These are phyloP conservation scores for Epichloe sylvatica DNA, from an alignment of 2,329 filamentous ascomycete species.

Conservation along the genomic window DNA sequence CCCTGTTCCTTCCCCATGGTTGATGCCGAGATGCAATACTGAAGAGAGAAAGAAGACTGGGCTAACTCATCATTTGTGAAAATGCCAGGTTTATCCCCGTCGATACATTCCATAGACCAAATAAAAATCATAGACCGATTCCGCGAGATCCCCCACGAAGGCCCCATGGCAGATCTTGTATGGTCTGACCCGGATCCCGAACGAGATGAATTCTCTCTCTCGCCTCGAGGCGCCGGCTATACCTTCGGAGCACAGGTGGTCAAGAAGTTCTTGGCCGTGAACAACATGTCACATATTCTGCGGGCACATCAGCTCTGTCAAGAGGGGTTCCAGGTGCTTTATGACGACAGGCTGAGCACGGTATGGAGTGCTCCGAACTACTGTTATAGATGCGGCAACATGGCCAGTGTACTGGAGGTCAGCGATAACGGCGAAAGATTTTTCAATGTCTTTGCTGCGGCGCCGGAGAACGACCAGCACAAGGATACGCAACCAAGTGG, in stretches of 20 bases:
- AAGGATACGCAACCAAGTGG: constrained; percentile 68
- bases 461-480: constrained; percentile 85
- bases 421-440: constrained; percentile 84
- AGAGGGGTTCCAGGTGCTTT: constrained; percentile 93
- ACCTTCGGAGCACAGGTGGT: constrained; percentile 97
- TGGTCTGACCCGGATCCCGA: constrained; percentile 99
- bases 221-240: constrained; percentile 85
- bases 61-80: too few relatives aligned
- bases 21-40: too few relatives aligned
- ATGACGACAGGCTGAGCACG: constrained; percentile 85
- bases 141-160: constrained; percentile 90
- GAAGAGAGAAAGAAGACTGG: neutral
- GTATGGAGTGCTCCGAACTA: constrained; percentile 98
- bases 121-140: constrained; percentile 99
- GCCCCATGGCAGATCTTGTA: constrained; percentile 97
- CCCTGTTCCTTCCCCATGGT: neutral
- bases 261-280: constrained; percentile 94
- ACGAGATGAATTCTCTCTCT: constrained; percentile 89
- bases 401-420: constrained; percentile 93
- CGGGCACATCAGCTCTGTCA: constrained; percentile 97
- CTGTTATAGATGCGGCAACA: constrained; percentile 89
- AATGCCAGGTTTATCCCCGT: constrained; percentile 56
- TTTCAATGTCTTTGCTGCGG: constrained; percentile 96
- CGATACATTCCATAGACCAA: constrained; percentile 96
- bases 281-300: constrained; percentile 93